Evolutionary conservation across 805 yeast species (phyloP).

Genomic region (Ogataea ganodermae): DNA sequence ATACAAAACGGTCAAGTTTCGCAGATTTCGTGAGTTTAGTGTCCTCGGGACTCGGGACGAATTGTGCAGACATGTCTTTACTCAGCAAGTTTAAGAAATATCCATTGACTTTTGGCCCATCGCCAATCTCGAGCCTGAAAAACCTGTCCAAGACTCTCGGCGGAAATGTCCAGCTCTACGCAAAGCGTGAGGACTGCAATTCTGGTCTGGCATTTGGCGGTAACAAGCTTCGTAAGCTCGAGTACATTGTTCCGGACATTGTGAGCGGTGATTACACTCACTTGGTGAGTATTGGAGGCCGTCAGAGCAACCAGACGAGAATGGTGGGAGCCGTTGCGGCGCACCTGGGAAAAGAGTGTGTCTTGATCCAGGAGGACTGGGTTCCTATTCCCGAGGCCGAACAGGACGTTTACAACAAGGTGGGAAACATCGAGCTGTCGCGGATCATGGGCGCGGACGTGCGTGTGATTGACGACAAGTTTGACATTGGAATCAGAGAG

Average conservation of each 20-base stretch:
- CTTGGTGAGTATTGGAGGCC: conserved; percentile 5
- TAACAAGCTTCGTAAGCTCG: background rate
- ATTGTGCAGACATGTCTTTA: background rate
- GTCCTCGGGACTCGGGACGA: too few species aligned
- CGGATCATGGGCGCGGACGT: conserved; percentile 41
- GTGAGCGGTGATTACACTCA: conserved; percentile 2
- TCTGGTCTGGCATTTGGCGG: conserved; percentile 1
- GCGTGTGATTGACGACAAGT: conserved; percentile 36
- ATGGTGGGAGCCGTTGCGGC: conserved; percentile 41
- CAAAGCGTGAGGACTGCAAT: conserved; percentile 2
- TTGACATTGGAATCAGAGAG: conserved; percentile 39
- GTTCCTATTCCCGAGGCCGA: conserved; percentile 38
- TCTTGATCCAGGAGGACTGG: conserved; percentile 40
- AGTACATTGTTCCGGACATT: conserved; percentile 3
- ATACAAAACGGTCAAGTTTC: too few species aligned
- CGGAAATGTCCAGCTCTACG: background rate
- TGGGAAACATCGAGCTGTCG: conserved; percentile 39
- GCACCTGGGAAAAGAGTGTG: conserved; percentile 37
- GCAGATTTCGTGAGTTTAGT: too few species aligned
- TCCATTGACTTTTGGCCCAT: background rate
- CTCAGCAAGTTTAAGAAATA: background rate
- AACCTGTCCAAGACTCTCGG: conserved; percentile 1
- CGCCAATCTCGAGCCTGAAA: background rate
- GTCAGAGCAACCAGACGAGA: conserved; percentile 30
- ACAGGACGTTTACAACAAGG: conserved; percentile 33